A percentile compares a stretch with the other conserved stretches of the same genome.
These are phyloP conservation scores for Ceratocystis cubensis DNA, from an alignment of 2,329 filamentous ascomycete genomes.

Conservation along the genomic window DNA sequence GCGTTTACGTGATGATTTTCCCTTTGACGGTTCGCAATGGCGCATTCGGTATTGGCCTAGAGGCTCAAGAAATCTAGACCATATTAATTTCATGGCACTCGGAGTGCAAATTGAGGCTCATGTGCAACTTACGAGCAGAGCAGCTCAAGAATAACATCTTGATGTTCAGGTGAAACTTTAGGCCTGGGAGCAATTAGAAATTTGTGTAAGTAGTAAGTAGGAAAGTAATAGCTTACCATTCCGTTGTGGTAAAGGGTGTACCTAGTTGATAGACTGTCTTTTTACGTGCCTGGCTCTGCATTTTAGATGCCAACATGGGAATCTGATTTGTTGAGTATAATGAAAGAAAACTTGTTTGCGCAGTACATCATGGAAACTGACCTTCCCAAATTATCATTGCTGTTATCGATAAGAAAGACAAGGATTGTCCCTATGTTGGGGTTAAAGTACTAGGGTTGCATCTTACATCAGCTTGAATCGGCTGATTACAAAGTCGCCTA, in stretches of 20 bases:
- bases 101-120: background rate
- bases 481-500: too few species aligned
- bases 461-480: too few species aligned
- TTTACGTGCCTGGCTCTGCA: constrained; percentile 30
- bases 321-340: too few species aligned
- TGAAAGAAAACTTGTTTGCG: background rate
- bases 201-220: background rate
- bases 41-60: constrained; percentile 48
- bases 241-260: constrained; percentile 47
- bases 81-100: constrained; percentile 5
- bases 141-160: constrained; percentile 53
- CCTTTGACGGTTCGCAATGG: constrained; percentile 45
- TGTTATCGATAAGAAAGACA: background rate
- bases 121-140: constrained; percentile 44
- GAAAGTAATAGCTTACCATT: constrained; percentile 40
- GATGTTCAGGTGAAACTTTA: constrained; percentile 41
- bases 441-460: background rate
- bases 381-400: background rate
- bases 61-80: constrained; percentile 46
- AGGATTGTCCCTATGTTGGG: background rate
- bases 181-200: constrained; percentile 39
- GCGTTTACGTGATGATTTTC: constrained; percentile 44
- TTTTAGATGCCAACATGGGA: background rate
- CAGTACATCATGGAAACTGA: background rate
- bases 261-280: constrained; percentile 53